Evolutionary conservation across 2,329 filamentous ascomycete species (phyloP), one percentile per base, ranked within the genome.

Genomic region (Lasiodiplodia sp.): DNA sequence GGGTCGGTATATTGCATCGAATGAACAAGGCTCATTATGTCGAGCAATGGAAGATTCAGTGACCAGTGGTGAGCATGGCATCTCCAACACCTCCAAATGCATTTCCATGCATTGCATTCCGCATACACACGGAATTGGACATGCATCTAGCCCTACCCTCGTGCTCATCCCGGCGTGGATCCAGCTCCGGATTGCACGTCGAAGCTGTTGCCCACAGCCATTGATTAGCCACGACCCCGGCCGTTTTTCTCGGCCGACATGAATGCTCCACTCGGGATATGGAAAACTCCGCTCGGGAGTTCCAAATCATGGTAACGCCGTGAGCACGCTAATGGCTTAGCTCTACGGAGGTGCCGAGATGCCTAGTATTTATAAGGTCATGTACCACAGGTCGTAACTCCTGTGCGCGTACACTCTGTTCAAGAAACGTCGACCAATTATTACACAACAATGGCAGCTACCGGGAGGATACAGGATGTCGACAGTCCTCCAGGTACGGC

Each of bases 321-420:
- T 18, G 31, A 5, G n/a, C 34, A 23, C 55, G 55, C 38, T 47
- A 60, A 60, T 10, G 37, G 57, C 23, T 47, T 60, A 60, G 57
- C 57, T 31, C n/a, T 60, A 12, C 57, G 38, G 23, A 60, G 55
- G 55, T 37, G 55, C 55, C 55, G 55, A 34, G 55, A 34, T 21
- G 55, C 21, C 55, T n/a, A 8, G 10, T 14, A 18, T 18, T 4
- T n/a, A n/a, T 44, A 14, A 40, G 38, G 38, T 5, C 38, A 14
- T 16, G 38, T 16, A 12, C 38, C 38, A 12, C 38, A 4, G 11
- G 38, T 10, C n/a, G 16, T n/a, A 47, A 16, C 40, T 47, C 5
- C 40, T 18, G 16, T n/a, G 5, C 14, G 18, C 6, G 8, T 18
- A 47, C n/a, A 11, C 25, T 11, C 12, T 7, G 12, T 18, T 31